Evolutionary conservation across 2,329 filamentous ascomycete genomes (phyloP), one percentile per base, ranked within the genome.

Genomic region (Cladosporium phlei): DNA sequence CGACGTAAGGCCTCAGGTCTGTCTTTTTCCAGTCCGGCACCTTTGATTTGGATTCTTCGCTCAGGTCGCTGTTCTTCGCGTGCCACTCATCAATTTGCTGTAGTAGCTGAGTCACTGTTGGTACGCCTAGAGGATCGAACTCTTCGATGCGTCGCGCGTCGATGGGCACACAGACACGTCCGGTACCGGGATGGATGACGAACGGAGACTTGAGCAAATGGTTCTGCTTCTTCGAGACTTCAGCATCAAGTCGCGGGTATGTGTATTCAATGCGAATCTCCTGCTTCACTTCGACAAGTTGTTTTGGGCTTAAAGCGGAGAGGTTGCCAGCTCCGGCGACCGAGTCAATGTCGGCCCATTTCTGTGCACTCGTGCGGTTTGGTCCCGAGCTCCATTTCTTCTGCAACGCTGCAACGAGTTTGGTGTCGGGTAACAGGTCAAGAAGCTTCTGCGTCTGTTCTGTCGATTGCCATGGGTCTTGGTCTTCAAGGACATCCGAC

Each of bases 161-260:
- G 59, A 98, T 97, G 2, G 93, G 93, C 42, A 98, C 93, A 71
- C 93, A 98, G 5, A 98, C 88, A 46, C 91, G 75, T 1, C 93
- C 91, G 0, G 93, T 98, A 14, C 89, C 89, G 0, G 93, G 93
- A 65, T 98, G 93, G 28, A 98, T 84, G 51, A 96, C 91, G 62
- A 98, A 98, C 0, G 93, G 93, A 52, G 85, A 90, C 66, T 98
- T 98, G 58, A 98, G 82, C 76, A 98, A 80, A 77, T 98, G 93
- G 71, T 96, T 97, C 48, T 95, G 80, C 66, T 96, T 95, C 75
- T 97, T 97, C 63, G 86, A 93, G 64, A 98, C 93, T 67, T 95
- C 89, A 52, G 93, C 90, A 74, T 98, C 93, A 46, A 98, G 85
- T 29, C 93, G 85, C 3, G 93, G 93, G 67, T 98, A 98, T 5